phyloP scores from a whole-genome alignment of 2,329 filamentous ascomycete genomes.

The Trichothecium sympodiale region DNA sequence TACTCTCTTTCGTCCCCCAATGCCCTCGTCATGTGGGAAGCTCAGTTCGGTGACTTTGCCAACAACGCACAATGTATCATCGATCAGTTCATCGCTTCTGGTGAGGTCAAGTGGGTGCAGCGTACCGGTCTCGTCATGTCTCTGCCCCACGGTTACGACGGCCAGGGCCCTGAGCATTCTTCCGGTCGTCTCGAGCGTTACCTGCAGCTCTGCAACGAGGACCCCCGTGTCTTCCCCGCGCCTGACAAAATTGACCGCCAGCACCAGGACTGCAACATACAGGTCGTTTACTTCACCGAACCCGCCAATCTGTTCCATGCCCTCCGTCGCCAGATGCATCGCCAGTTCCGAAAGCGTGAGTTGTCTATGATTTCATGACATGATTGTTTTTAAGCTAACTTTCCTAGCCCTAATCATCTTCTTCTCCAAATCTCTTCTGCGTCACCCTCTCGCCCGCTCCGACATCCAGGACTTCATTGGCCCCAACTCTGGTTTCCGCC shows the following conservation, averaged over 20 bases:
- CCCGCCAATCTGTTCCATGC: conserved; percentile 95
- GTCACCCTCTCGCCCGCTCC: conserved; percentile 86
- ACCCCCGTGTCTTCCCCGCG: conserved; percentile 83
- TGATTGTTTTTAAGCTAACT: not conserved
- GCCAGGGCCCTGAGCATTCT: conserved; percentile 95
- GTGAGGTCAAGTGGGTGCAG: conserved; percentile 98
- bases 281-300: conserved; percentile 94
- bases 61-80: conserved; percentile 99
- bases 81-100: conserved; percentile 96
- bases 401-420: conserved; percentile 76
- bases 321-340: conserved; percentile 93
- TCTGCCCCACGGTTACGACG: conserved; percentile 94
- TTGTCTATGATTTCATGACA: conserved; percentile 10
- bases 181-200: conserved; percentile 96
- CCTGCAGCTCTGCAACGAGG: conserved; percentile 94
- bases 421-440: conserved; percentile 95
- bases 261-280: conserved; percentile 99
- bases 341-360: conserved; percentile 98
- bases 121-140: conserved; percentile 94
- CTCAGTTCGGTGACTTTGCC: conserved; percentile 98
- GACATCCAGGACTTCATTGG: conserved; percentile 82
- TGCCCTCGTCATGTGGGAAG: conserved; percentile 98
- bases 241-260: conserved; percentile 87
- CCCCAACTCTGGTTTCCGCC: conserved; percentile 78
- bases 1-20: conserved; percentile 96